Base-by-base conservation (phyloP, 1,139 yeast genomes). In the Meyerozyma sp. region DNA sequence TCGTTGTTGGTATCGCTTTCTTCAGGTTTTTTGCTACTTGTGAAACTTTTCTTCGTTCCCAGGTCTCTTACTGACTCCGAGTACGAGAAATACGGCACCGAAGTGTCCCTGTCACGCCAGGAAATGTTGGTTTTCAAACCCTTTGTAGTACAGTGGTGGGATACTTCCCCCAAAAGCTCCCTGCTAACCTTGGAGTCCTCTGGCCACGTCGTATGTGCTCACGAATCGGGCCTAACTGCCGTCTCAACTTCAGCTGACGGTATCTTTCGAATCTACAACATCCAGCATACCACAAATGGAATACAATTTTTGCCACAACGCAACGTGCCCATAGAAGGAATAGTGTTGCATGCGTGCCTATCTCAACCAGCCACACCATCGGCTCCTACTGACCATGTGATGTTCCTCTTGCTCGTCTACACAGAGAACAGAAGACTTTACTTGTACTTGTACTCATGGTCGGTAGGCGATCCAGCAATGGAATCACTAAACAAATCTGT, bases 71-170 rank as follows among this genome's bases (percentile, higher is more conserved):
- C 26, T 4, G 28, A 38, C 20, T 42, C 43, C 26, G 23, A 41
- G 9, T 14, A 30, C 20, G 34, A 30, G 5, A 30, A 30, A 16
- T 13, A 30, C 34, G 34, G 34, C 10, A 30, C 20, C 5, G 34
- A 30, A 14, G 16, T 30, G 16, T 8, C 50, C 45, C 13, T 41
- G 48, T 3, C 26, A 9, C 10, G 10, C 11, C 3, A 11, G 6
- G 37, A 8, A 4, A 51, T 70, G 26, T 50, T 52, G 14, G 56
- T 66, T 1, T 62, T 59, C 42, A 70, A 65, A 41, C 81, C 81
- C 1, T 73, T 67, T 48, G 69, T 73, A 11, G 74, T 75, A 0
- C 81, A 76, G 50, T 75, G 80, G 80, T 76, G 81, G 81, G 70
- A 65, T 44, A 50, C 51, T 6, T 60, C 54, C 2, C 56, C 52